Percentiles rank a stretch among this genome's conserved stretches.
These are phyloP conservation scores for Coprinellus micaceus DNA, from an alignment of 768 basidiomycete genomes.

Conservation along the genomic window DNA sequence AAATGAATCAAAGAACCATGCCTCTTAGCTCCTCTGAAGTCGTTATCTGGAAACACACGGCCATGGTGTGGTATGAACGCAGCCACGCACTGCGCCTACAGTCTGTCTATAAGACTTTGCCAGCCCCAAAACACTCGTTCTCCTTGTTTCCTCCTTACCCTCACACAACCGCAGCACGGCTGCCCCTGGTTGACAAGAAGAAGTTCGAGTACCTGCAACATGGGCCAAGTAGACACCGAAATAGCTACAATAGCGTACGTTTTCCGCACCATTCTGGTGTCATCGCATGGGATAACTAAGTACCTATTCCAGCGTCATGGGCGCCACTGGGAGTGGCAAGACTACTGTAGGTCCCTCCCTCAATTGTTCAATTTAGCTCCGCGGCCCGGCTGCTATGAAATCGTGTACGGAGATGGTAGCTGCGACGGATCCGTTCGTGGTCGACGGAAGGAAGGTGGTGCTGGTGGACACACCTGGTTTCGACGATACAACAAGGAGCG, in stretches of 20 bases:
- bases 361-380: background rate
- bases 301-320: slow-evolving; percentile 29
- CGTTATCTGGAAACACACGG: too few relatives aligned
- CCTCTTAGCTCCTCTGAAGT: too few relatives aligned
- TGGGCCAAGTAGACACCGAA: background rate
- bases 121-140: too few relatives aligned
- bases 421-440: slow-evolving; percentile 36
- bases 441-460: slow-evolving; percentile 38
- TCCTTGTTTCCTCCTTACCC: too few relatives aligned
- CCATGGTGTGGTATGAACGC: too few relatives aligned
- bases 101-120: too few relatives aligned
- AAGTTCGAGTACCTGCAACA: background rate
- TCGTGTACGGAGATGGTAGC: slow-evolving; percentile 52
- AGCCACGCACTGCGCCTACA: too few relatives aligned
- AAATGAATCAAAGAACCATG: too few relatives aligned
- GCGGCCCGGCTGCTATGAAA: slow-evolving; percentile 20
- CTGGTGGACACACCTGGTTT: slow-evolving; percentile 63
- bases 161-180: too few relatives aligned
- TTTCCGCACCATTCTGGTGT: background rate
- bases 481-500: slow-evolving; percentile 48
- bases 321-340: slow-evolving; percentile 39
- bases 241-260: background rate
- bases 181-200: too few relatives aligned
- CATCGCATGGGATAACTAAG: too few relatives aligned
- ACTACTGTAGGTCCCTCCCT: slow-evolving; percentile 23